Base-by-base conservation (phyloP, 1,139 yeast species). In the Suhomyces atakaporum region DNA sequence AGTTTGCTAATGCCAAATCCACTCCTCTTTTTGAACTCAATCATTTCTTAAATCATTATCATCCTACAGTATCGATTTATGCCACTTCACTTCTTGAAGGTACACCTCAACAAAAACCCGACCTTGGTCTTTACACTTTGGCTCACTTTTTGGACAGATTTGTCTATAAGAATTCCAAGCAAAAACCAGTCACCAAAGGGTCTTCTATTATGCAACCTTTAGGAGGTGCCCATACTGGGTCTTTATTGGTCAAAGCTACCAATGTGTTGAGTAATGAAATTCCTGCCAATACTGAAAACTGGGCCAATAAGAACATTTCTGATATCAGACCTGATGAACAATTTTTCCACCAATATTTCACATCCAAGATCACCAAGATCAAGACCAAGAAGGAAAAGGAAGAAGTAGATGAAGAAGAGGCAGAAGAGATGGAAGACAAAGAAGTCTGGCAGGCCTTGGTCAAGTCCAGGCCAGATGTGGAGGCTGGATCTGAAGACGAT, bases 131-230 rank as follows among this genome's bases (percentile, higher is more conserved):
- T 44, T 92, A 82, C 62, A 82, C 96, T 0, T 70, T 92, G 46
- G 72, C 88, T 18, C 97, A 90, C 62, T 92, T 92, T 76, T 74
- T 92, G 66, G 97, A 92, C 62, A 79, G 96, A 60, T 92, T 94
- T 66, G 97, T 94, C 25, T 92, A 92, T 68, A 84, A 87, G 64
- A 89, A 89, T 58, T 89, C 97, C 35, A 88, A 87, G 65, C 84
- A 81, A 53, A 86, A 84, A 62, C 72, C 81, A 15, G 48, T 49
- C 29, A 69, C 83, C 23, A 83, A 86, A 57, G 97, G 97, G 54
- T 72, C 84, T 3, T 87, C 97, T 33, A 90, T 92, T 58, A 94
- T 94, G 97, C 98, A 92, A 69, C 97, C 98, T 33, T 72, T 94
- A 46, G 94, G 96, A 32, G 97, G 97, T 41, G 77, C 83, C 1